Conservation (phyloP, 129 eudicot genomes). For the Logfia minima region DNA sequence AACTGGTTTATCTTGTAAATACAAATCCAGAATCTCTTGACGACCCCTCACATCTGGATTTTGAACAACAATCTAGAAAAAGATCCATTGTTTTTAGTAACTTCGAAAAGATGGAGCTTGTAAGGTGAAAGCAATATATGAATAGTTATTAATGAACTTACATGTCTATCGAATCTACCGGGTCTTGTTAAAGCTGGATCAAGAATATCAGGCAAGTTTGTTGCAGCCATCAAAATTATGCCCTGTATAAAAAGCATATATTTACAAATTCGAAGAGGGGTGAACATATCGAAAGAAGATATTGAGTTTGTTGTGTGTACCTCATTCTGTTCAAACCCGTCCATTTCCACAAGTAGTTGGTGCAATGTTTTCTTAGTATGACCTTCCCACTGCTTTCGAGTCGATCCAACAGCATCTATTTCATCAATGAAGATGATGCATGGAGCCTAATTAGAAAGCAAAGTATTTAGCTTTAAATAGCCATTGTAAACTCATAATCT, state of each 20-base stretch:
- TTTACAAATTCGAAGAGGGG: not conserved
- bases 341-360: conserved; percentile 98
- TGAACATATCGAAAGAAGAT: not conserved
- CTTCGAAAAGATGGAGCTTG: not conserved
- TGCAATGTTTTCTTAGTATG: conserved; percentile 97
- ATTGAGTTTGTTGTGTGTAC: conserved; percentile 32
- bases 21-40: conserved; percentile 78
- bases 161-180: conserved; percentile 98
- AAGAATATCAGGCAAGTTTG: conserved; percentile 97
- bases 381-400: conserved; percentile 99
- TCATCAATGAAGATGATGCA: conserved; percentile 98
- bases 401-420: conserved; percentile 98
- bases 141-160: conserved; percentile 40
- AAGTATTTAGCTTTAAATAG: not conserved
- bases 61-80: conserved; percentile 77
- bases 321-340: conserved; percentile 96
- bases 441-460: conserved; percentile 62
- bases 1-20: conserved; percentile 83
- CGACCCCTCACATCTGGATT: conserved; percentile 96
- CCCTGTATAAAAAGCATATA: conserved; percentile 48
- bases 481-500: not conserved
- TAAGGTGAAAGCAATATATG: not conserved
- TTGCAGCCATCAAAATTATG: conserved; percentile 92
- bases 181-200: conserved; percentile 98
- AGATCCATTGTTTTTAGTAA: conserved; percentile 12